A percentile compares a stretch with the other conserved stretches of the same genome.
These are phyloP conservation scores for Populus hybrid DNA, from an alignment of 441 rosid genomes.

Conservation along the genomic window DNA sequence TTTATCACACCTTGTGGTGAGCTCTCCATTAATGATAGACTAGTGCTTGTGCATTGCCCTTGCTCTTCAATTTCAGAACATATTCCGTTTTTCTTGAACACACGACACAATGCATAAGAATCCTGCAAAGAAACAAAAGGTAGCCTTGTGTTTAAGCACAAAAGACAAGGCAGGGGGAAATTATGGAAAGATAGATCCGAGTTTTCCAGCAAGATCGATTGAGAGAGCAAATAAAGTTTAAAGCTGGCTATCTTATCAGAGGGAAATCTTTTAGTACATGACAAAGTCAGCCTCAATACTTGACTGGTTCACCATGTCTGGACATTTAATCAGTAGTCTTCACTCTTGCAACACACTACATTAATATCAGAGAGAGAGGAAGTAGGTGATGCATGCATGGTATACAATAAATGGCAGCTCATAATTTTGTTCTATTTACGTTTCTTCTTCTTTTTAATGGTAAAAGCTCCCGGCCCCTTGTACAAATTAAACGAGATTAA, in stretches of 20 bases:
- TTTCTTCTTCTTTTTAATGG: too few species aligned
- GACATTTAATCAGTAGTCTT: too few species aligned
- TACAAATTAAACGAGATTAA: too few species aligned
- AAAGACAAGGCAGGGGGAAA: not conserved
- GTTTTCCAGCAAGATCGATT: not conserved
- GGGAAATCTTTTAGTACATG: not conserved
- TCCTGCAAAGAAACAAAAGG: slow-evolving; percentile 42
- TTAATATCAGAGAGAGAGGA: too few species aligned
- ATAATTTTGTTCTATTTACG: too few species aligned
- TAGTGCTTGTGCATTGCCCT: slow-evolving; percentile 41
- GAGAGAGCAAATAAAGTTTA: not conserved
- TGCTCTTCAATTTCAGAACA: slow-evolving; percentile 72
- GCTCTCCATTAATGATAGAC: slow-evolving; percentile 43
- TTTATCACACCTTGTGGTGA: slow-evolving; percentile 32
- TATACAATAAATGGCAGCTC: too few species aligned
- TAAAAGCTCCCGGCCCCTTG: too few species aligned
- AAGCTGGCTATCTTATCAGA: not conserved
- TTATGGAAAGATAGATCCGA: not conserved
- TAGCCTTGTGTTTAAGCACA: too few species aligned
- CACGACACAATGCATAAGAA: slow-evolving; percentile 89
- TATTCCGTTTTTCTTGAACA: slow-evolving; percentile 89
- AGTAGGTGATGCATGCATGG: too few species aligned
- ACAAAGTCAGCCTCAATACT: too few species aligned
- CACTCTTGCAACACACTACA: too few species aligned
- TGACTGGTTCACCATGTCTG: too few species aligned